Evolutionary conservation across 2,329 filamentous ascomycete genomes (phyloP), one percentile per base, ranked within the genome.

Genomic region (Nigrograna mackinnonii): DNA sequence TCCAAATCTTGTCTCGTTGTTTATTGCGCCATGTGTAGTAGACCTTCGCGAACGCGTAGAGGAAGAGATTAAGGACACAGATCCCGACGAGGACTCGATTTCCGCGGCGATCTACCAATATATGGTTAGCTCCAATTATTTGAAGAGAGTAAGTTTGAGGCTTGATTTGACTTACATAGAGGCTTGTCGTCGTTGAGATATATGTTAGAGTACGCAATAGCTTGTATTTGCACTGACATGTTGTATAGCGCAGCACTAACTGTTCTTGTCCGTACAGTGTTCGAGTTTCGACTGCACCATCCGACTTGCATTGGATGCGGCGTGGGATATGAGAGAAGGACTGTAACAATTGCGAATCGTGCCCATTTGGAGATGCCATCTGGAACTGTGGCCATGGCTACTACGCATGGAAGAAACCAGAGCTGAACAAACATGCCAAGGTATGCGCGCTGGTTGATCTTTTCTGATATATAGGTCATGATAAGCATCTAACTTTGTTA

Each of bases 141-240:
- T 11, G 7, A 17, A 11, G 11, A 9, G 11, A 9, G 16, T 7
- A 9, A 34, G 7, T 16, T 16, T 3, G 13, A 19, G 26, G n/a
- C 9, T 13, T 12, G 31, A 9, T 28, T 9, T 9, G 31, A 17
- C 38, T 34, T 35, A 43, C 81, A 79, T 0, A 70, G 52, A 0
- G 78, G 78, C 48, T 73, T 73, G 50, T 82, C 78, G 33, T 74
- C 37, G 18, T 68, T 58, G 17, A 75, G 70, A 54, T 78, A 79
- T 37, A 79, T 75, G 38, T 78, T 74, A 0, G 68, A 67, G 4
- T 65, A 65, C 26, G 75, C 71, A 28, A 78, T 73, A 20, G 71
- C 71, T 24, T 72, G 72, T 1, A 72, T 55, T 52, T 79, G 76
- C 4, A 77, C 71, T 32, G 69, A 65, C 64, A 76, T 66, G 44